Conservation (phyloP, 345 rosid genomes). For the Lagerstroemia speciosa region DNA sequence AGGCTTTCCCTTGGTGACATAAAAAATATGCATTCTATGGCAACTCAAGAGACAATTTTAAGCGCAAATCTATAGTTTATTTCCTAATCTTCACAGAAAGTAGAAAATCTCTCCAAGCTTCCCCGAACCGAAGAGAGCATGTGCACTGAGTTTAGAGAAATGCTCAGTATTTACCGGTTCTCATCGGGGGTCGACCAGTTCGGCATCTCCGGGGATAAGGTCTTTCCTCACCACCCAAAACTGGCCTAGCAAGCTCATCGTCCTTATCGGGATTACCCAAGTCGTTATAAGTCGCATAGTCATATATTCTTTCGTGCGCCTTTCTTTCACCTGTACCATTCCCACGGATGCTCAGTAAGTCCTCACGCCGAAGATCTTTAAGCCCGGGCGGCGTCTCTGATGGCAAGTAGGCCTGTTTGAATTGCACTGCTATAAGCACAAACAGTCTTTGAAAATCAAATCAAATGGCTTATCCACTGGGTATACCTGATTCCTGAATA, state of each 20-base stretch:
- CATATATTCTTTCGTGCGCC: conserved; percentile 67
- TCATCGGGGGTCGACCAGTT: conserved; percentile 66
- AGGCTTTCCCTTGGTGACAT: no score
- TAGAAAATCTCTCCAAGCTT: no score
- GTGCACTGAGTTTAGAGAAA: not conserved
- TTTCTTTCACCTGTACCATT: conserved; percentile 68
- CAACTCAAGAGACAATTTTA: no score
- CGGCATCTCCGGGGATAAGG: conserved; percentile 95
- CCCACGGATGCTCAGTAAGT: conserved; percentile 55
- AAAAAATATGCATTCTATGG: no score
- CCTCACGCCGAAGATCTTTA: conserved; percentile 62
- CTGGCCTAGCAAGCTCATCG: conserved; percentile 55
- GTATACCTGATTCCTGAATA: conserved; percentile 72
- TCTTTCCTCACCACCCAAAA: conserved; percentile 46
- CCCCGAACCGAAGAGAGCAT: not conserved
- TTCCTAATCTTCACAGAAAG: no score
- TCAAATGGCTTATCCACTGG: not conserved
- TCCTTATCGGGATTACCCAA: conserved; percentile 80
- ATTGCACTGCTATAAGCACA: not conserved
- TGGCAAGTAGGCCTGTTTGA: conserved; percentile 55
- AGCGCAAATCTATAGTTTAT: no score
- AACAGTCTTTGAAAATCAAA: not conserved
- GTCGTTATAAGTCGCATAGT: conserved; percentile 74
- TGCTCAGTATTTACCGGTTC: conserved; percentile 31
- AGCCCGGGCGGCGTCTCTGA: conserved; percentile 67